These are phyloP conservation scores for Marasmius oreades DNA, from an alignment of 1,284 basidiomycete genomes.

Conservation along the genomic window DNA sequence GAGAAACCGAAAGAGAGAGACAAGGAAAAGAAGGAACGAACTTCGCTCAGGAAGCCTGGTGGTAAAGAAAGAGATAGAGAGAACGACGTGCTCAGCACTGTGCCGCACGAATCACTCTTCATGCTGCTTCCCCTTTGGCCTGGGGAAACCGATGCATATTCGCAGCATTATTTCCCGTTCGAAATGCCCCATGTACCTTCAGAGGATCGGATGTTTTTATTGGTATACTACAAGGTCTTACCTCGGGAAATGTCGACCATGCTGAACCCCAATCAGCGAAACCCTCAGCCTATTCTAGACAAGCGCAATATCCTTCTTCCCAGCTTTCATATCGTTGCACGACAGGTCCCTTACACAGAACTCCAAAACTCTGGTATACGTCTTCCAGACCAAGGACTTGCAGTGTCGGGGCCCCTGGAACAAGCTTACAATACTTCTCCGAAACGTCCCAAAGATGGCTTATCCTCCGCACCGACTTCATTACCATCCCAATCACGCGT, in stretches of 20 bases:
- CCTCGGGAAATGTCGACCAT: not conserved
- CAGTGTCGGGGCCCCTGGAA: slow-evolving; percentile 10
- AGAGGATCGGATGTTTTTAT: slow-evolving; percentile 8
- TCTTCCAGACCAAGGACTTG: slow-evolving; percentile 11
- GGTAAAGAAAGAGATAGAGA: not conserved
- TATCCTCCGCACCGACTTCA: not conserved
- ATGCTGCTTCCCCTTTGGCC: slow-evolving; percentile 16
- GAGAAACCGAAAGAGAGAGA: not conserved
- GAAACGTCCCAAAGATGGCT: not conserved
- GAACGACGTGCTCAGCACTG: slow-evolving; percentile 5
- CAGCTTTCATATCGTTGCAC: slow-evolving; percentile 8
- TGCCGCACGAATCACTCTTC: slow-evolving; percentile 11
- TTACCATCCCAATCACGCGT: not conserved
- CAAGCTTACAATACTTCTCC: slow-evolving; percentile 7
- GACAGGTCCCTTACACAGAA: slow-evolving; percentile 7
- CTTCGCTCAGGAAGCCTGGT: not conserved
- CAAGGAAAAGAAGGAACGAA: not conserved
- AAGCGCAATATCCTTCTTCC: slow-evolving; percentile 8
- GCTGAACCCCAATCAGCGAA: not conserved
- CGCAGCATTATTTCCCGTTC: slow-evolving; percentile 5
- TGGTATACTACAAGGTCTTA: slow-evolving; percentile 12
- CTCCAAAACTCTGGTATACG: slow-evolving; percentile 11
- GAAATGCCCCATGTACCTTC: slow-evolving; percentile 1
- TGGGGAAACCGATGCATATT: slow-evolving; percentile 10
- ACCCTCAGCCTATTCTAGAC: not conserved